A percentile compares a stretch with the other conserved stretches of the same genome.
phyloP scores from a whole-genome alignment of 2,329 filamentous ascomycete species.

The Herpomyces periplanetae region DNA sequence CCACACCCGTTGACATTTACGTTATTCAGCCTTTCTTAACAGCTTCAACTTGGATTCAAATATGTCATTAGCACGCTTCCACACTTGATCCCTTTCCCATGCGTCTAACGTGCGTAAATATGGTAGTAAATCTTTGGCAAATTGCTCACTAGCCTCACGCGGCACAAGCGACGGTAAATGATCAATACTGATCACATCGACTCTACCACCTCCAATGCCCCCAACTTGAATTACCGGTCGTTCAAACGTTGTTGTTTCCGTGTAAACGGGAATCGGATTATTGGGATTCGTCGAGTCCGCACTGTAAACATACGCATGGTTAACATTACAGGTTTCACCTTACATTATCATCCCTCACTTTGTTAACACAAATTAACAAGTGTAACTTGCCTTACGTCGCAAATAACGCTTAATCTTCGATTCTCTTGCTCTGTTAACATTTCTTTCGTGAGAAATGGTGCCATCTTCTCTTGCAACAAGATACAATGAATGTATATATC shows the following conservation, averaged over 20 bases:
- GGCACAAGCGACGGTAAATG: conserved; percentile 22
- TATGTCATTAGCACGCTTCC: too few species aligned
- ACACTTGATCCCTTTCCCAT: too few species aligned
- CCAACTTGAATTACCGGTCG: conserved; percentile 46
- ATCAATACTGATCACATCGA: conserved; percentile 5
- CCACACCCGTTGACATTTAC: too few species aligned
- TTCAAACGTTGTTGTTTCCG: conserved; percentile 46
- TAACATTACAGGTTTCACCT: too few species aligned
- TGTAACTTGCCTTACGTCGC: too few species aligned
- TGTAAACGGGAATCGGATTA: conserved; percentile 36
- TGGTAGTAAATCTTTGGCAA: conserved; percentile 39
- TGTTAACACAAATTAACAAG: too few species aligned
- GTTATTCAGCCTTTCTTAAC: too few species aligned
- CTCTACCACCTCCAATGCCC: conserved; percentile 14
- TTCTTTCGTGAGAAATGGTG: conserved; percentile 35
- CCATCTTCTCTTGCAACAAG: conserved; percentile 38
- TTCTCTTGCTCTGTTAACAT: conserved; percentile 22
- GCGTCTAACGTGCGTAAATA: too few species aligned
- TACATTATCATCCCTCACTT: too few species aligned
- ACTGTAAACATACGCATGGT: too few species aligned
- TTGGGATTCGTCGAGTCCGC: too few species aligned
- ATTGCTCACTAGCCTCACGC: conserved; percentile 50
- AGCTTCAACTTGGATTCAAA: too few species aligned
- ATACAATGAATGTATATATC: conserved; percentile 63
- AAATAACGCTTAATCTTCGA: conserved; percentile 38